Evolutionary conservation across 2,329 filamentous ascomycete species (phyloP).

Genomic region (Coniella vitis): DNA sequence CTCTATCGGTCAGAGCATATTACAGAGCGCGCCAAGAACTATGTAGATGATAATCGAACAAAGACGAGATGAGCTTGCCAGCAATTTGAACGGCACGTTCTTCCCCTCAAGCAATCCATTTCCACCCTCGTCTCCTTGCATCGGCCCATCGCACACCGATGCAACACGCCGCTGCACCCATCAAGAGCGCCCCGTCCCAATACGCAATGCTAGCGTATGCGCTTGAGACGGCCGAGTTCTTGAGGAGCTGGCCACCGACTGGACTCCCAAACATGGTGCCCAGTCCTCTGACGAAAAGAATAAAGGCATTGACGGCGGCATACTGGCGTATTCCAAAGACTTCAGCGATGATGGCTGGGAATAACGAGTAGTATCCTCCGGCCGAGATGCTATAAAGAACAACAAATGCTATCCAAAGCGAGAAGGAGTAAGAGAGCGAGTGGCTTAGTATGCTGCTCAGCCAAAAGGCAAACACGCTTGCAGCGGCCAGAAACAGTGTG

Average conservation of each 20-base stretch:
- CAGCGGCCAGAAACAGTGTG: constrained; percentile 30
- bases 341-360: constrained; percentile 40
- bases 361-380: constrained; percentile 39
- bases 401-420: constrained; percentile 35
- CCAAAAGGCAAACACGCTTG: constrained; percentile 33
- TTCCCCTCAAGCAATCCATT: constrained; percentile 29
- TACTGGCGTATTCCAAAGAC: constrained; percentile 41
- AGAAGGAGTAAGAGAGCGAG: constrained; percentile 22
- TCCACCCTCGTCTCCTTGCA: constrained; percentile 31
- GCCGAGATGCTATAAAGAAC: constrained; percentile 35
- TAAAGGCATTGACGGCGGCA: constrained; percentile 39
- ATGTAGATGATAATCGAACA: too few relatives aligned
- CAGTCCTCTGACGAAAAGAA: constrained; percentile 36
- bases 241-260: constrained; percentile 35
- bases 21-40: too few relatives aligned
- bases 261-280: constrained; percentile 39
- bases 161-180: constrained; percentile 31
- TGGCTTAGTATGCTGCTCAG: constrained; percentile 22
- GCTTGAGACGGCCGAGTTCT: constrained; percentile 21
- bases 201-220: constrained; percentile 33
- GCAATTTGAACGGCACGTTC: too few relatives aligned
- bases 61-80: too few relatives aligned
- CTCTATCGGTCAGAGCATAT: too few relatives aligned
- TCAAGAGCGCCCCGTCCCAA: constrained; percentile 35
- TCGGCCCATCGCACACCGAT: constrained; percentile 36